Base-by-base conservation (phyloP, 345 rosid species). In the Pelargonium nanum region DNA sequence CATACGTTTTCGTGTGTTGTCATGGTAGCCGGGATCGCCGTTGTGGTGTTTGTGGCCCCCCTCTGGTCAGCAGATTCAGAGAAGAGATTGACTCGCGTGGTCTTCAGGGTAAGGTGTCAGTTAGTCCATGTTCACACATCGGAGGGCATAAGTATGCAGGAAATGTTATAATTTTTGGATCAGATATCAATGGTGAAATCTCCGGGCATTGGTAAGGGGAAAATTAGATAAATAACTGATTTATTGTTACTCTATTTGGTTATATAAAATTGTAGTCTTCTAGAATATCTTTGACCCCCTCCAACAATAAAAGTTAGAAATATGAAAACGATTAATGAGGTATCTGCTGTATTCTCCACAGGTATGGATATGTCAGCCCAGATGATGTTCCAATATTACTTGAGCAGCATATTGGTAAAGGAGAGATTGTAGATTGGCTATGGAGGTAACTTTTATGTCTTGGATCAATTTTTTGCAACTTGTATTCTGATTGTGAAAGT, bases 81-180 rank as follows among this genome's bases (percentile, higher is more conserved):
- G 97, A 87, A 74, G 97, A 89, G 76, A 87, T 89, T 40, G 88
- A 81, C 64, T 65, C 68, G 16, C 79, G 67, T 71, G 80, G 84
- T 70, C 85, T 93, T 66, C 92, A 81, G 72, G 86, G 88, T 72
- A 85, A 78, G 79, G 91, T 93, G 67, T 83, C 99, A 13, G 88
- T 87, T 65, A 85, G 97, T 74, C 94, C 99, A 26, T 93, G 99
- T 72, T 93, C 97, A 56, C 99, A 93, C 70, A 80, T 93, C 25
- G 99, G 99, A 45, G 99, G 99, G 28, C 96, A 93, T 56, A 86
- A 83, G 68, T 89, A 87, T 69, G 97, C 99, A 0, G 99, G 99
- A 68, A 93, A 93, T 70, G 89, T 93, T 58, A 93, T 93, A 45
- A 81, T 93, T 65, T 85, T 89, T 72, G 87, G 82, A 65, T 65